Evolutionary conservation across 2,329 filamentous ascomycete genomes (phyloP).

Genomic region (Alternaria arborescens): DNA sequence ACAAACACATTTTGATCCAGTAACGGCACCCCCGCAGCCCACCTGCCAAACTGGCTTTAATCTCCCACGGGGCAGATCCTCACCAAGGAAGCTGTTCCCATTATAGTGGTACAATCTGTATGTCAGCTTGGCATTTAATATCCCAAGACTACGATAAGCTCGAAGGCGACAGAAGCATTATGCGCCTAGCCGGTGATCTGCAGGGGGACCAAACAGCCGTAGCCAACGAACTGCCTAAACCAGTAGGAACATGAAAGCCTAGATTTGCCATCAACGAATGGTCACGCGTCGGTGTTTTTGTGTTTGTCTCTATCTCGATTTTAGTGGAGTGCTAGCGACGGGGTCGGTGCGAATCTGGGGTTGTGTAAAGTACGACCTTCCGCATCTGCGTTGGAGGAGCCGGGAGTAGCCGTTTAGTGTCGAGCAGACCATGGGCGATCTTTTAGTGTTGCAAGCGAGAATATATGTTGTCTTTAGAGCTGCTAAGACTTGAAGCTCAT

Average conservation of each 20-base stretch:
- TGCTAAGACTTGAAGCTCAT: too few relatives aligned
- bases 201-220: constrained; percentile 13
- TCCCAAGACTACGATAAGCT: constrained; percentile 30
- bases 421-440: background rate
- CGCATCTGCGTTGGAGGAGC: constrained; percentile 6
- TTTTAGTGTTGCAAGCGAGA: background rate
- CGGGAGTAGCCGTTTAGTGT: constrained; percentile 1
- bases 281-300: constrained; percentile 10
- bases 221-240: constrained; percentile 24
- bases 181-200: constrained; percentile 24
- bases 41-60: constrained; percentile 43
- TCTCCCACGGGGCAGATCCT: constrained; percentile 31
- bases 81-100: constrained; percentile 34
- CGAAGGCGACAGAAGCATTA: constrained; percentile 10
- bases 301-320: background rate
- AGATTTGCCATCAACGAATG: background rate
- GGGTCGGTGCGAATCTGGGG: constrained; percentile 6
- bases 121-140: constrained; percentile 32
- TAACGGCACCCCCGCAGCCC: constrained; percentile 7
- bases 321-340: background rate
- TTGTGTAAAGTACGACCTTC: constrained; percentile 10
- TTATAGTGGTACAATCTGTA: constrained; percentile 20
- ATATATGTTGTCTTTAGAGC: too few relatives aligned
- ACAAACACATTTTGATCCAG: background rate
- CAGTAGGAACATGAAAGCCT: constrained; percentile 14